phyloP scores from a whole-genome alignment of 208 protist genomes.

The Trypanosoma rangeli region DNA sequence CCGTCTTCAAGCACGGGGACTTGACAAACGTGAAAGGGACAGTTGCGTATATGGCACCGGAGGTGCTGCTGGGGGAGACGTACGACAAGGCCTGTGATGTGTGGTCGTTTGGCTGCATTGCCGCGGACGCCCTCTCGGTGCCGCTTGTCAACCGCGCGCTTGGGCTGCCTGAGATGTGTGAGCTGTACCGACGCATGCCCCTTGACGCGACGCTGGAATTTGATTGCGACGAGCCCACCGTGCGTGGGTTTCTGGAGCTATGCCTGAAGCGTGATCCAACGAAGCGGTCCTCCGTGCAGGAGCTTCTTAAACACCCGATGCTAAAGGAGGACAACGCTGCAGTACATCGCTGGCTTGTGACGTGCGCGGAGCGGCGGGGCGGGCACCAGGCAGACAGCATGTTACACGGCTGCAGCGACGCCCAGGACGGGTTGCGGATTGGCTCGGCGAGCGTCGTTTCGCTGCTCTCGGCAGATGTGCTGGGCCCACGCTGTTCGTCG shows the following conservation, averaged over 20 bases:
- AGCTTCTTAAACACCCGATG: slow-evolving; percentile 49
- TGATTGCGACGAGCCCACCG: slow-evolving; percentile 48
- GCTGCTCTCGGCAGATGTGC: slow-evolving; percentile 16
- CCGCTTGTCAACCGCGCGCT: slow-evolving; percentile 47
- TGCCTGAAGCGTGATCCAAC: slow-evolving; percentile 69
- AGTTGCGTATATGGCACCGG: slow-evolving; percentile 91
- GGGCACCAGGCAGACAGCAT: not conserved
- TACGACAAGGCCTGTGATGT: slow-evolving; percentile 94
- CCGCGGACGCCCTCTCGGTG: slow-evolving; percentile 83
- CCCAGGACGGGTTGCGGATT: not conserved
- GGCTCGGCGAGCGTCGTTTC: slow-evolving; percentile 22
- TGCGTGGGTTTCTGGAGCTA: slow-evolving; percentile 51
- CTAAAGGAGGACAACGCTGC: slow-evolving; percentile 32
- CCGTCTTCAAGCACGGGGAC: slow-evolving; percentile 51
- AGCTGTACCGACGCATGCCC: slow-evolving; percentile 64
- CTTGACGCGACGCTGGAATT: slow-evolving; percentile 46
- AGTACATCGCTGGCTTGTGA: slow-evolving; percentile 49
- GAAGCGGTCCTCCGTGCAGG: slow-evolving; percentile 36
- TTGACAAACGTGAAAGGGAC: slow-evolving; percentile 70
- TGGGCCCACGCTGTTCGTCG: not conserved
- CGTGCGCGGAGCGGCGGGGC: not conserved
- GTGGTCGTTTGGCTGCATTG: slow-evolving; percentile 95
- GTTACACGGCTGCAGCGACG: not conserved
- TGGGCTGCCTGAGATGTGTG: slow-evolving; percentile 65
- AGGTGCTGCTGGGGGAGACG: slow-evolving; percentile 83